A percentile compares a stretch with the other conserved stretches of the same genome.
Conservation (phyloP, 192 early-diverging fungal species). For the Diversispora epigaea region DNA sequence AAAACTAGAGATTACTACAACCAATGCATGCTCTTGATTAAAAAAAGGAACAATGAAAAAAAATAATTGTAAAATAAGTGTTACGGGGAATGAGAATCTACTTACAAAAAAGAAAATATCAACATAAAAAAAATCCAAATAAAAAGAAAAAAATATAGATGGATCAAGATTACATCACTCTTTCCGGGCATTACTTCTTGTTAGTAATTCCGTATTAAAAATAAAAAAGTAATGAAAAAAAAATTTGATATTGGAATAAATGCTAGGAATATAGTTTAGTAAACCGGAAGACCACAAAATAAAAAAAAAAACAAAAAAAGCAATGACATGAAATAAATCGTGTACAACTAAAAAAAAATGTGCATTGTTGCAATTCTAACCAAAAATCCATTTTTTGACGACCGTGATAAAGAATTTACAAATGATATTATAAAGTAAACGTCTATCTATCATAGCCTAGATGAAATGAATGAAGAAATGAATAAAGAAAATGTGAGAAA, state of each 20-base stretch:
- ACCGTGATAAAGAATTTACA: conserved; percentile 20
- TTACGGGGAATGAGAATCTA: not conserved
- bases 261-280: not conserved
- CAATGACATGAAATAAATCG: not conserved
- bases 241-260: not conserved
- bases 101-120: conserved; percentile 17
- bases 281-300: not conserved
- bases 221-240: conserved; percentile 7
- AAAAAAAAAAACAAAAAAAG: not conserved
- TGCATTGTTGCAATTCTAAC: not conserved
- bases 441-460: conserved; percentile 22
- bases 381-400: not conserved
- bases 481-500: too few relatives aligned
- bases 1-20: conserved; percentile 8
- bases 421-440: conserved; percentile 7
- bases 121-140: not conserved
- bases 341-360: conserved; percentile 1
- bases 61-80: not conserved
- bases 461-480: not conserved
- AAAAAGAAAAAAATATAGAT: conserved; percentile 7
- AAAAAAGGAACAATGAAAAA: not conserved
- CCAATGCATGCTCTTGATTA: not conserved
- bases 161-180: not conserved
- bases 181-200: not conserved
- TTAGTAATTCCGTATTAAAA: not conserved